Evolutionary conservation across 257 asterid genomes (phyloP).

Genomic region (Solanum chmielewskii): DNA sequence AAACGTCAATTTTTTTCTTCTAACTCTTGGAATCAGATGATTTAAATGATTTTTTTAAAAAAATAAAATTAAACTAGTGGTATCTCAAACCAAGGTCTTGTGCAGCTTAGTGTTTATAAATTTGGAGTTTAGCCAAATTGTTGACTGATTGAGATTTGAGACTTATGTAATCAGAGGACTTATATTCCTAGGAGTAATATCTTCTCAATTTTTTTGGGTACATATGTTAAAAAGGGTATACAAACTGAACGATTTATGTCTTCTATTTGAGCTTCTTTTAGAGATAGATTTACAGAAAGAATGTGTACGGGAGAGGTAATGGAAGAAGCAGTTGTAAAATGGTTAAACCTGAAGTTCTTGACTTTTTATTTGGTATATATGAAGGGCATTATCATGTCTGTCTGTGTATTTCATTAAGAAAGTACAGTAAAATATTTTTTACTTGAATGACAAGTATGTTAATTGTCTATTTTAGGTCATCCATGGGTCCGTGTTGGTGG

Average conservation of each 20-base stretch:
- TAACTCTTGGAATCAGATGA: neutral
- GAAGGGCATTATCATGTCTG: neutral
- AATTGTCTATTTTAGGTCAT: slow-evolving; percentile 18
- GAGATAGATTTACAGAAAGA: neutral
- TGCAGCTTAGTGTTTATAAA: neutral
- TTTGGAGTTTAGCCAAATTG: neutral
- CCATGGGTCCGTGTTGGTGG: slow-evolving; percentile 39
- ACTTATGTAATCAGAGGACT: neutral
- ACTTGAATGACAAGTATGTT: neutral
- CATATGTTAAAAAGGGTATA: neutral
- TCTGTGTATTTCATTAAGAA: neutral
- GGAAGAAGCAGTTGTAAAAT: neutral
- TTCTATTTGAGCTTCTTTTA: neutral
- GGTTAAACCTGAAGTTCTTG: neutral
- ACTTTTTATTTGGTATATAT: neutral
- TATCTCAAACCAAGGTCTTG: neutral
- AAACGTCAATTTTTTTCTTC: neutral
- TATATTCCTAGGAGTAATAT: neutral
- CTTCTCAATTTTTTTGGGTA: neutral
- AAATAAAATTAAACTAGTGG: neutral
- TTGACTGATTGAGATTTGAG: neutral
- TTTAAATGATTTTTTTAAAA: neutral
- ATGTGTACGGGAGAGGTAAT: neutral
- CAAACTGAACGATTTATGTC: neutral
- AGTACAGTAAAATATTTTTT: neutral